Evolutionary conservation across 371 early-diverging fungal genomes (phyloP).

Genomic region (Zychaea mexicana): DNA sequence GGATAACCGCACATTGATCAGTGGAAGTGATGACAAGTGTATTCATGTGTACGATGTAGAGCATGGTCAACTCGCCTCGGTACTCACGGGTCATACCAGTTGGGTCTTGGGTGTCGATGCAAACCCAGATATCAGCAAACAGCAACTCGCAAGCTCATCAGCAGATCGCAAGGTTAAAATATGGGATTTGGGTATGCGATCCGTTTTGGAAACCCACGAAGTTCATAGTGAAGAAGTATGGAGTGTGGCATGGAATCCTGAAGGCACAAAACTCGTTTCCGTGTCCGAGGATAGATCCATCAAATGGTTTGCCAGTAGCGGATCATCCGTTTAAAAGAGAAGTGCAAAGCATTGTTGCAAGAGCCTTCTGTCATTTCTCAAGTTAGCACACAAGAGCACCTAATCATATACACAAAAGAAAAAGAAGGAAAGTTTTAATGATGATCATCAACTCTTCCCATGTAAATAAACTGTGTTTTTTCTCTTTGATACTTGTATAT

Average conservation of each 20-base stretch:
- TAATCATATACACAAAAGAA: too few relatives aligned
- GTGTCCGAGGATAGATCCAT: conserved; percentile 74
- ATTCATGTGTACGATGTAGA: conserved; percentile 84
- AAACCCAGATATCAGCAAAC: conserved; percentile 66
- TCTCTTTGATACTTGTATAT: too few relatives aligned
- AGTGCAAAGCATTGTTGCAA: conserved; percentile 3
- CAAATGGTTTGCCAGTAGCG: conserved; percentile 54
- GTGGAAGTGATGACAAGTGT: conserved; percentile 81
- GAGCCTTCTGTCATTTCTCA: not conserved
- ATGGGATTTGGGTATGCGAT: conserved; percentile 76
- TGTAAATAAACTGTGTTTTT: too few relatives aligned
- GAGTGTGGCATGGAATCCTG: conserved; percentile 79
- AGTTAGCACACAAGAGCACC: too few relatives aligned
- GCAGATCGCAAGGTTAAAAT: conserved; percentile 82
- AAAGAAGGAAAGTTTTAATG: too few relatives aligned
- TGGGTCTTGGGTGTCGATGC: conserved; percentile 78
- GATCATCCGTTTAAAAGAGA: conserved; percentile 25
- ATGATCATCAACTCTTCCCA: too few relatives aligned
- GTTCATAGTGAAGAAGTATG: conserved; percentile 78
- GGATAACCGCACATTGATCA: conserved; percentile 71
- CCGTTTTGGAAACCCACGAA: conserved; percentile 82
- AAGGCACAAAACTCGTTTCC: conserved; percentile 74
- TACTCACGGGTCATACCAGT: conserved; percentile 73
- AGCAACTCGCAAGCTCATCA: conserved; percentile 72
- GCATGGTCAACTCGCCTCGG: conserved; percentile 75